Conservation (phyloP, 805 yeast species). For the Ogataea trehaloabstinens region DNA sequence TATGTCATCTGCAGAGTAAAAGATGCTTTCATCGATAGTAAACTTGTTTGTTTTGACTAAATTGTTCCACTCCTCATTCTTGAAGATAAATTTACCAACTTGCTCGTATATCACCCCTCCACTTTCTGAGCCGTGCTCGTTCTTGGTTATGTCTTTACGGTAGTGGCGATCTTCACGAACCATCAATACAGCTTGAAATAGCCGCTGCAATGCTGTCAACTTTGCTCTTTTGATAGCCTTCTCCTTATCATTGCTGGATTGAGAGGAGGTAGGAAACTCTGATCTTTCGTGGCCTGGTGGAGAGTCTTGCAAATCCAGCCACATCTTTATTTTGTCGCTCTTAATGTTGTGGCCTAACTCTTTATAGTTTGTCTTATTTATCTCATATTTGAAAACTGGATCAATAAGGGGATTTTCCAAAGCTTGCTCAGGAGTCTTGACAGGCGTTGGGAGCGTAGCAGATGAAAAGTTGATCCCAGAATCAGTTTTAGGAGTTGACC, state of each 20-base stretch:
- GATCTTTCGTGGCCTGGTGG: slow-evolving; percentile 62
- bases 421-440: slow-evolving; percentile 23
- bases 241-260: slow-evolving; percentile 37
- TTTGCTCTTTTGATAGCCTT: slow-evolving; percentile 26
- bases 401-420: slow-evolving; percentile 22
- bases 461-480: neutral
- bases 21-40: slow-evolving; percentile 38
- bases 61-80: slow-evolving; percentile 38
- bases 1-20: slow-evolving; percentile 17
- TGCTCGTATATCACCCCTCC: slow-evolving; percentile 22
- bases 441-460: slow-evolving; percentile 21
- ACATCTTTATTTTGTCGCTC: slow-evolving; percentile 26
- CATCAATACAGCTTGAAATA: slow-evolving; percentile 40
- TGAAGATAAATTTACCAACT: slow-evolving; percentile 45
- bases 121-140: slow-evolving; percentile 1
- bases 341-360: slow-evolving; percentile 14
- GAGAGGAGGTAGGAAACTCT: slow-evolving; percentile 60
- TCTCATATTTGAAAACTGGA: slow-evolving; percentile 28
- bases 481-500: slow-evolving; percentile 9
- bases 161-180: slow-evolving; percentile 16
- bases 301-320: slow-evolving; percentile 31
- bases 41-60: slow-evolving; percentile 33
- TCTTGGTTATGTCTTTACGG: neutral
- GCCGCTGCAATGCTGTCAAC: slow-evolving; percentile 42
- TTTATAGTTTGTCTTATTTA: slow-evolving; percentile 21